These are phyloP conservation scores for Trametes maxima DNA, from an alignment of 768 basidiomycete species.

Conservation along the genomic window DNA sequence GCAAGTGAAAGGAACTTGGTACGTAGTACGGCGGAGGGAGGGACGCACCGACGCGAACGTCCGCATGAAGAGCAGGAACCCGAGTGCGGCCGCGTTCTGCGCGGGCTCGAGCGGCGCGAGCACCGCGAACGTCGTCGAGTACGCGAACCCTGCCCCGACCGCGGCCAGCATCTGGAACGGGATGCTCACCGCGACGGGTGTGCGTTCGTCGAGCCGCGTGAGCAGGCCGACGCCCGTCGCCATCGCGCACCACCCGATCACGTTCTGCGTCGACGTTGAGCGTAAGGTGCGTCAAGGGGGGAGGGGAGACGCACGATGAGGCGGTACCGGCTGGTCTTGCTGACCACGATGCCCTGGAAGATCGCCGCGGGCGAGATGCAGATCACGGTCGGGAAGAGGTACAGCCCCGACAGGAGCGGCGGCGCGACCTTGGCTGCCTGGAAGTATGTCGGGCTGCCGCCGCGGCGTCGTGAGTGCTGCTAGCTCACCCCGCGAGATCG, in stretches of 20 bases:
- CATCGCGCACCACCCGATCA: slow-evolving; percentile 40
- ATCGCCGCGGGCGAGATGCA: slow-evolving; percentile 44
- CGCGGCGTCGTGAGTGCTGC: background rate
- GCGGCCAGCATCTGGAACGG: slow-evolving; percentile 31
- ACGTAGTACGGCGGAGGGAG: too few relatives aligned
- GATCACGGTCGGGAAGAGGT: slow-evolving; percentile 38
- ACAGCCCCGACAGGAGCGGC: slow-evolving; percentile 41
- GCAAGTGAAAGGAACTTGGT: too few relatives aligned
- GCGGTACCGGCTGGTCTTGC: slow-evolving; percentile 37
- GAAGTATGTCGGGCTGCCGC: slow-evolving; percentile 43
- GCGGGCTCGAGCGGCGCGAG: slow-evolving; percentile 31
- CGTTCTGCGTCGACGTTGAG: too few relatives aligned
- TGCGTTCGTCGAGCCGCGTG: slow-evolving; percentile 31
- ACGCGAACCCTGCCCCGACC: slow-evolving; percentile 34
- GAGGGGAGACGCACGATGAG: slow-evolving; percentile 28
- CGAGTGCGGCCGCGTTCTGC: slow-evolving; percentile 38
- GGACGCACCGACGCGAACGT: slow-evolving; percentile 26
- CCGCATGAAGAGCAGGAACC: slow-evolving; percentile 34
- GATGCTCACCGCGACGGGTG: slow-evolving; percentile 17
- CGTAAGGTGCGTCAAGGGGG: too few relatives aligned
- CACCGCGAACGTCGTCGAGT: slow-evolving; percentile 21
- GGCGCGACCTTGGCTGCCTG: slow-evolving; percentile 45
- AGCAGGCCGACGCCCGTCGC: slow-evolving; percentile 42
- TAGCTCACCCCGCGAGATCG: background rate
- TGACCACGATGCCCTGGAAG: slow-evolving; percentile 37